Base-by-base conservation (phyloP, 805 yeast genomes). In the Spathaspora hagerdaliae region DNA sequence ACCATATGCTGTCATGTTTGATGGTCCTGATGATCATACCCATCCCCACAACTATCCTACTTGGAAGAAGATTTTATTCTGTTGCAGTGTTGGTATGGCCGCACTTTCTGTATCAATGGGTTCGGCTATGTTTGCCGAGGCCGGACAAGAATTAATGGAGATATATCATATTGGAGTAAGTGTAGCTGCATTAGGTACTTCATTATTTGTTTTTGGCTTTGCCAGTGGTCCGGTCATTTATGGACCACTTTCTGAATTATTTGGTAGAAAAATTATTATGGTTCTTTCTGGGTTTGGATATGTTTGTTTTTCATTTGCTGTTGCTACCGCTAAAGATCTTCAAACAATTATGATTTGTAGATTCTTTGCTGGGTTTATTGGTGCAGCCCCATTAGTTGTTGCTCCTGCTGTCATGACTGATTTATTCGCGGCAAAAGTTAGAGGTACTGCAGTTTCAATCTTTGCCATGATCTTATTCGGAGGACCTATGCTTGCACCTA, bases 141-240 rank as follows among this genome's bases (percentile, higher is more conserved):
- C 83, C 4, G 70, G 79, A 9, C 56, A 63, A 0, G 75, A 63
- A 15, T 56, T 89, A 31, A 62, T 76, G 51, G 67, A 52, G 41
- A 64, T 74, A 35, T 91, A 64, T 39, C 63, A 78, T 47, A 81
- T 91, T 40, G 83, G 86, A 36, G 50, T 57, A 6, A 85, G 81
- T 9, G 91, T 82, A n/a, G 84, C 85, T 11, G 77, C 87, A 19
- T 73, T 92, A 39, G 86, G 88, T 46, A 76, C 89, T 8, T 82
- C 97, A 1, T 48, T 90, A 26, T 91, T 80, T 56, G 97, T 91
- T n/a, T 64, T 89, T 36, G 98, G 97, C 9, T 92, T 90, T 65
- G 97, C 97, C 1, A 77, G 88, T 0, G 97, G 97, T 14, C 98
- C 98, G 3, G 72, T 91, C 42, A 57, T 88, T 33, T 91, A 94